A percentile compares a stretch with the other conserved stretches of the same genome.
These are phyloP conservation scores for Elongisporangium anandrum DNA, from an alignment of 352 stramenopile species.

Conservation along the genomic window DNA sequence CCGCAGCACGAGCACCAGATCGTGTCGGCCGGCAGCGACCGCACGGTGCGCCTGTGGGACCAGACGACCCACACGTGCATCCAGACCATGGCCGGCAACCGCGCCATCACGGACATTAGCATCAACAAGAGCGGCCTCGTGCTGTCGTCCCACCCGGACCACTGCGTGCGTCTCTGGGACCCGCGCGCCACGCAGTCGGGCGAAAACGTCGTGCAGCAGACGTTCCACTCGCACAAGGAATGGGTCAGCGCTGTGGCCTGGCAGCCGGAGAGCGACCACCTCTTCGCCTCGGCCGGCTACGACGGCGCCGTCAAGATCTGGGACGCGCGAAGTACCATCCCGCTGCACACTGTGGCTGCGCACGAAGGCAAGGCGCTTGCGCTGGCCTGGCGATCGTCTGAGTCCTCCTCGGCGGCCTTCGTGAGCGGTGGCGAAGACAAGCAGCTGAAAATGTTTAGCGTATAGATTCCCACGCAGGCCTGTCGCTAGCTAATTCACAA, in stretches of 20 bases:
- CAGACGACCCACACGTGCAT: conserved; percentile 63
- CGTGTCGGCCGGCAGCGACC: conserved; percentile 65
- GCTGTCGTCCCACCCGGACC: conserved; percentile 75
- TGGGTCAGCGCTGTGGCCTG: conserved; percentile 79
- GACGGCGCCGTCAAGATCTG: conserved; percentile 81
- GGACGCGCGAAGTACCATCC: conserved; percentile 70
- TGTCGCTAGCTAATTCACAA: neutral
- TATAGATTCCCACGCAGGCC: conserved; percentile 31
- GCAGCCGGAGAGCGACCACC: conserved; percentile 46
- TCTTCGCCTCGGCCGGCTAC: conserved; percentile 76
- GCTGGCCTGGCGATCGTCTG: conserved; percentile 49
- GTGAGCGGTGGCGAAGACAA: conserved; percentile 82
- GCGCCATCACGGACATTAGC: conserved; percentile 68
- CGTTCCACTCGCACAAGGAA: conserved; percentile 81
- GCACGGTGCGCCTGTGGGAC: conserved; percentile 77
- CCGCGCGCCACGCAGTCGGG: conserved; percentile 58
- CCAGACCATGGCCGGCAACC: conserved; percentile 73
- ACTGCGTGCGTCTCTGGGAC: conserved; percentile 82
- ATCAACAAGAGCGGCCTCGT: conserved; percentile 59
- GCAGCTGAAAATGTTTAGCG: conserved; percentile 83
- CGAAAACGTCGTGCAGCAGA: conserved; percentile 72
- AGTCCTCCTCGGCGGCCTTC: conserved; percentile 37
- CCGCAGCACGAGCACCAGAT: conserved; percentile 45
- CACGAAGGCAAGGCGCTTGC: conserved; percentile 74
- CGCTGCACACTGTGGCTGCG: conserved; percentile 68